These are phyloP conservation scores for Xylaria flabelliformis DNA, from an alignment of 495 filamentous ascomycete genomes.

Conservation along the genomic window DNA sequence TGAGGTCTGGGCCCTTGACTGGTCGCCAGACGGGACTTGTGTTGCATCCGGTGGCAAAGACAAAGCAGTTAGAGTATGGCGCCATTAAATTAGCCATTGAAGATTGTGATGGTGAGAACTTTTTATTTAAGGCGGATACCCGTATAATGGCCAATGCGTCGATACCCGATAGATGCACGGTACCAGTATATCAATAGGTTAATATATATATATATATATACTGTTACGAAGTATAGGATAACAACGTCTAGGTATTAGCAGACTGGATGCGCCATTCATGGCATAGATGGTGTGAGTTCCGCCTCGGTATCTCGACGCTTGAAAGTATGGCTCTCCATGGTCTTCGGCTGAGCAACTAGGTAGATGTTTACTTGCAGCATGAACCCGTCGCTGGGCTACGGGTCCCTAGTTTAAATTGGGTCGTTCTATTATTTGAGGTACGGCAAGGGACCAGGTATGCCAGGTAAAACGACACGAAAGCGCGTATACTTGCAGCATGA, in stretches of 20 bases:
- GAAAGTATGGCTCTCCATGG: background rate
- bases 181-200: background rate
- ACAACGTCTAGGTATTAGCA: background rate
- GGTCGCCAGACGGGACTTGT: conserved; percentile 83
- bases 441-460: background rate
- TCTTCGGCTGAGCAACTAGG: background rate
- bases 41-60: conserved; percentile 93
- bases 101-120: background rate
- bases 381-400: background rate
- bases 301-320: background rate
- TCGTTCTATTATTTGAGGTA: background rate
- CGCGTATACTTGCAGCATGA: too few species aligned
- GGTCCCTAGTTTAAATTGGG: background rate
- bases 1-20: conserved; percentile 91
- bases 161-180: background rate
- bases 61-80: conserved; percentile 87
- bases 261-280: background rate
- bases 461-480: background rate
- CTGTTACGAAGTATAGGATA: background rate
- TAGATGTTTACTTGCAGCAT: background rate
- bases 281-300: background rate
- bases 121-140: background rate
- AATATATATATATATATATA: too few species aligned
- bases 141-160: conserved; percentile 3
- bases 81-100: conserved; percentile 48